phyloP scores from a whole-genome alignment of 495 filamentous ascomycete species.

The Penicillium salamii region DNA sequence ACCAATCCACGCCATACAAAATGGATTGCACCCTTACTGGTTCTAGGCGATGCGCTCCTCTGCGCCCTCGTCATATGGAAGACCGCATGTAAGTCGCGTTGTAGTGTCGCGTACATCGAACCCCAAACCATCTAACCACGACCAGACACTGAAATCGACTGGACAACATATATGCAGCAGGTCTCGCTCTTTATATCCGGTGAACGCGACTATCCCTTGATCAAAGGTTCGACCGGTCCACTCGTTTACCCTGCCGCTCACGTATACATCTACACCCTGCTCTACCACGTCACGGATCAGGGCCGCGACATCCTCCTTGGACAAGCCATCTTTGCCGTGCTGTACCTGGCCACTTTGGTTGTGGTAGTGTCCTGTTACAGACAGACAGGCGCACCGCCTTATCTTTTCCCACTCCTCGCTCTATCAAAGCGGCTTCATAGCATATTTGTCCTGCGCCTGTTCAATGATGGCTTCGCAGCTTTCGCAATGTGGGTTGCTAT shows the following conservation, averaged over 20 bases:
- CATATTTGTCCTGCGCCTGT: slow-evolving; percentile 86
- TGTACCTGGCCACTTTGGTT: slow-evolving; percentile 74
- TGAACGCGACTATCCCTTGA: slow-evolving; percentile 82
- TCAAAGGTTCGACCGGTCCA: slow-evolving; percentile 87
- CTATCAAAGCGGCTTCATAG: slow-evolving; percentile 92
- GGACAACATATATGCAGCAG: slow-evolving; percentile 96
- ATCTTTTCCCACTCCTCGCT: slow-evolving; percentile 81
- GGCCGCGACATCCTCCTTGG: slow-evolving; percentile 75
- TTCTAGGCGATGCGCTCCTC: slow-evolving; percentile 71
- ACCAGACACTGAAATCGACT: slow-evolving; percentile 96
- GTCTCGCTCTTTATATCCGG: slow-evolving; percentile 73
- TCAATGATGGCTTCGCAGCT: slow-evolving; percentile 90
- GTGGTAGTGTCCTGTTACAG: slow-evolving; percentile 82
- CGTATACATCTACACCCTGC: slow-evolving; percentile 81
- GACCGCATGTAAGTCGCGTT: slow-evolving; percentile 68
- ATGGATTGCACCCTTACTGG: slow-evolving; percentile 66
- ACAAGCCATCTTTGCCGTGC: slow-evolving; percentile 71
- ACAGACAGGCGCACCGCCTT: slow-evolving; percentile 75
- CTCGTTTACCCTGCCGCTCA: slow-evolving; percentile 93
- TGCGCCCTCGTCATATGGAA: slow-evolving; percentile 76
- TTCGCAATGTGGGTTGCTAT: slow-evolving; percentile 79
- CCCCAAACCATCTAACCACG: slow-evolving; percentile 13
- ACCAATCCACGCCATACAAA: slow-evolving; percentile 52
- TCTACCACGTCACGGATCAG: slow-evolving; percentile 73
- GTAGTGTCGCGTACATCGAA: slow-evolving; percentile 10